These are phyloP conservation scores for Ceratobasidium sp. DNA, from an alignment of 1,284 basidiomycete species.

Conservation along the genomic window DNA sequence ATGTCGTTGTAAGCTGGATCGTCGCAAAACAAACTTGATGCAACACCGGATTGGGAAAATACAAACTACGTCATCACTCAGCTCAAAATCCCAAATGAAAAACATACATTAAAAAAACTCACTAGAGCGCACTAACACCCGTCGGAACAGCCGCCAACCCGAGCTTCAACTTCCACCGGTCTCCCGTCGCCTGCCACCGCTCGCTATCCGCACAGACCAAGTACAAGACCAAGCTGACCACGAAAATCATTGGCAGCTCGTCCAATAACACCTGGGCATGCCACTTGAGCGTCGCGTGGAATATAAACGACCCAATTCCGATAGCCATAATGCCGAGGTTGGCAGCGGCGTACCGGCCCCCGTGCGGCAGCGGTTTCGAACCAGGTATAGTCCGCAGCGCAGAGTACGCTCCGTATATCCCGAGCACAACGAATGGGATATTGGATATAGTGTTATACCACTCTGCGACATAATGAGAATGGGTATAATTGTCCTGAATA, in stretches of 20 bases:
- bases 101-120: conserved; percentile 46
- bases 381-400: conserved; percentile 4
- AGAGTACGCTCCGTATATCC: conserved; percentile 44
- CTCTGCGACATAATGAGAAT: conserved; percentile 49
- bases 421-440: conserved; percentile 50
- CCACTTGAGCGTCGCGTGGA: conserved; percentile 51
- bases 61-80: conserved; percentile 54
- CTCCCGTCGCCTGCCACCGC: conserved; percentile 17
- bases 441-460: conserved; percentile 51
- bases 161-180: conserved; percentile 52
- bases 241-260: conserved; percentile 51
- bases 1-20: conserved; percentile 57
- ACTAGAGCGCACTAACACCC: conserved; percentile 61
- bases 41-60: conserved; percentile 64
- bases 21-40: conserved; percentile 64
- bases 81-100: neutral
- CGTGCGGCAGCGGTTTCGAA: conserved; percentile 15
- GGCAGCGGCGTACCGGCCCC: conserved; percentile 36
- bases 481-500: conserved; percentile 49
- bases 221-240: conserved; percentile 51
- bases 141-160: conserved; percentile 57
- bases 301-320: conserved; percentile 49
- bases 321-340: conserved; percentile 47
- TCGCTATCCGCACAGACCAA: conserved; percentile 44
- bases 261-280: conserved; percentile 50